Conservation (phyloP, 176 grass and related monocot genomes). For the Lolium rigidum region DNA sequence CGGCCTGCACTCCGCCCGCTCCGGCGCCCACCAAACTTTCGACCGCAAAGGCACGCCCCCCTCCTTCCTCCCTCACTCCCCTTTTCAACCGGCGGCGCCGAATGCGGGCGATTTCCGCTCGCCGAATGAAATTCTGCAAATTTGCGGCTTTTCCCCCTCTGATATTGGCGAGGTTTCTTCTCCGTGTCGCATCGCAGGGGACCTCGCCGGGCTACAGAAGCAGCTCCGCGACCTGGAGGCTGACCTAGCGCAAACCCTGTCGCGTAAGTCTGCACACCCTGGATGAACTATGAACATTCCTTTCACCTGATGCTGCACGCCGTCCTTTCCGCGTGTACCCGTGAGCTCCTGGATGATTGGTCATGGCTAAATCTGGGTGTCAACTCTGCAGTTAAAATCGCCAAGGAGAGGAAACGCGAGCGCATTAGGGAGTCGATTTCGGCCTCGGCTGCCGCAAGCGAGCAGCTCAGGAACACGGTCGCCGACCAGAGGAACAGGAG, state of each 20-base stretch:
- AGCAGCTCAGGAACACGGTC: conserved; percentile 42
- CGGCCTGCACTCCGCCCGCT: conserved; percentile 39
- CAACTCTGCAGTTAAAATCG: conserved; percentile 49
- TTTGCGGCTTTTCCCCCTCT: not conserved
- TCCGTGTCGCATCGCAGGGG: conserved; percentile 42
- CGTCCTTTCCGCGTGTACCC: not conserved
- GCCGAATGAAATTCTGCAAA: not conserved
- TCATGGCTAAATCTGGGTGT: conserved; percentile 12
- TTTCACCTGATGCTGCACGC: not conserved
- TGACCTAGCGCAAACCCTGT: conserved; percentile 43
- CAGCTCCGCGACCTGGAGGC: conserved; percentile 41
- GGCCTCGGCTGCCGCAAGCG: conserved; percentile 7
- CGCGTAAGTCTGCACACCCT: conserved; percentile 35
- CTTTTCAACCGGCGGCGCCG: not conserved
- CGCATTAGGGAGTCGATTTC: conserved; percentile 36
- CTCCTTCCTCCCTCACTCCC: not conserved
- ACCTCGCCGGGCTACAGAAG: conserved; percentile 47
- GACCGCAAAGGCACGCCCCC: conserved; percentile 42
- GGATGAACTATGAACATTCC: no score
- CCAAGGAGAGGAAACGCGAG: conserved; percentile 40
- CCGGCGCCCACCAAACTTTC: conserved; percentile 27
- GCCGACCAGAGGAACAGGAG: conserved; percentile 39
- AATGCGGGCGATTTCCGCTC: not conserved
- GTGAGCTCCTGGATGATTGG: not conserved
- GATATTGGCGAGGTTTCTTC: not conserved